Evolutionary conservation across 2,329 filamentous ascomycete genomes (phyloP), one percentile per base, ranked within the genome.

Genomic region (Aureobasidium sp.): DNA sequence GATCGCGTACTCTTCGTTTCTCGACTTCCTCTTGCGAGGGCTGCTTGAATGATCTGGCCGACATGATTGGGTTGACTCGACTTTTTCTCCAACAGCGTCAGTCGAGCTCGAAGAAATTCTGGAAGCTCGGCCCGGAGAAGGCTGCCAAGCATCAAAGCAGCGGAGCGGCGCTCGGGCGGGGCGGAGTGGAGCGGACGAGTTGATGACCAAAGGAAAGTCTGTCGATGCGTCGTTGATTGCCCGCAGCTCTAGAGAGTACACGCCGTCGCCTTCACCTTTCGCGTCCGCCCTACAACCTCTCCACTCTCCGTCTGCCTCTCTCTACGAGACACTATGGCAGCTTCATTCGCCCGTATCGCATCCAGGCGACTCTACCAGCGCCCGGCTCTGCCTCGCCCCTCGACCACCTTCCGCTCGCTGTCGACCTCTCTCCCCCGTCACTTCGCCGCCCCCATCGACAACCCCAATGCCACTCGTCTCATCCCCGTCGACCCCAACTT

Each of bases 321-420:
- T 42, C 37, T 40, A 27, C 17, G 50, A 33, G 42, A 40, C 40
- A 51, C 51, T 38, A 91, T 91, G 88, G 82, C 87, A 74, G 81
- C 80, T 66, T 81, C 84, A 69, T 78, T 91, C 72, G 84, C 84
- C 77, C 85, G 88, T 75, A 81, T 91, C 72, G 81, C 83, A 74
- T 85, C 85, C 75, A 86, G 83, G 77, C 84, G 86, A 69, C 77
- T 88, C 68, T 85, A 81, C 72, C 75, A 84, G 67, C 79, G 78
- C 73, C 77, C 80, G 77, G 70, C 73, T 73, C 65, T 69, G 70
- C 73, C 67, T 72, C 67, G 71, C 72, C 66, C 68, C 68, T 68
- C 65, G 66, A 68, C 68, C 70, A 59, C 62, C 45, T 57, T 62
- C 63, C 82, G 88, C 66, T 78, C 82, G 67, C 83, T 92, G 70